A percentile compares a stretch with the other conserved stretches of the same genome.
These are phyloP conservation scores for Osmanthus fragrans DNA, from an alignment of 257 asterid species.

Conservation along the genomic window DNA sequence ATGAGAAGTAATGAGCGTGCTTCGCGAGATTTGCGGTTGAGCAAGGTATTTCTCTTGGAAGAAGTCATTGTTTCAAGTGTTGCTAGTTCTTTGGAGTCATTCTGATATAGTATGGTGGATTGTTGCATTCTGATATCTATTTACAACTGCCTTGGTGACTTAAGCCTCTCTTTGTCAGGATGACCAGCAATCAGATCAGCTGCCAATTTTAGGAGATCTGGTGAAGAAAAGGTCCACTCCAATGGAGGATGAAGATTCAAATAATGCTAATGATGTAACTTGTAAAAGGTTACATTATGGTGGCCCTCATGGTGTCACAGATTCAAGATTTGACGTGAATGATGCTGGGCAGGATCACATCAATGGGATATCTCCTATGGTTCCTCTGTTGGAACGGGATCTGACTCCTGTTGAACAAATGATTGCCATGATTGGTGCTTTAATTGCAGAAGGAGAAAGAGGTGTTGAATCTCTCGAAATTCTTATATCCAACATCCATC, in stretches of 20 bases:
- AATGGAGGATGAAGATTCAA: constrained; percentile 59
- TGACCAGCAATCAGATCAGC: constrained; percentile 56
- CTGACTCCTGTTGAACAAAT: constrained; percentile 80
- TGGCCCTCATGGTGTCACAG: constrained; percentile 43
- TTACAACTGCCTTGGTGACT: constrained; percentile 12
- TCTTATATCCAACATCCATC: constrained; percentile 78
- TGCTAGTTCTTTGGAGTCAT: constrained; percentile 5
- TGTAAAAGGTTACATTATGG: constrained; percentile 68
- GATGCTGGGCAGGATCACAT: constrained; percentile 53
- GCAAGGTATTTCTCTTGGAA: constrained; percentile 54
- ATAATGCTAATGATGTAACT: constrained; percentile 39
- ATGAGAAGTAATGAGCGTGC: constrained; percentile 82
- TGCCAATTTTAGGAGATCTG: constrained; percentile 53
- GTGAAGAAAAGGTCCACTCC: constrained; percentile 67
- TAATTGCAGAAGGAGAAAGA: constrained; percentile 95
- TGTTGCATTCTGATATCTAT: constrained; percentile 20
- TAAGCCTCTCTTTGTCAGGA: constrained; percentile 49
- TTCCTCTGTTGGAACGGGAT: constrained; percentile 51
- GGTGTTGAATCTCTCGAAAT: constrained; percentile 86
- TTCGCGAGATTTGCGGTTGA: constrained; percentile 70
- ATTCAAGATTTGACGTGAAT: constrained; percentile 41
- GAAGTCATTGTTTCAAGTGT: background rate
- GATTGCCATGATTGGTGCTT: constrained; percentile 89
- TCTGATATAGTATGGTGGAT: constrained; percentile 4
- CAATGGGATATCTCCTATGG: constrained; percentile 62